These are phyloP conservation scores for Lentinula sp. DNA, from an alignment of 768 basidiomycete genomes.

Conservation along the genomic window DNA sequence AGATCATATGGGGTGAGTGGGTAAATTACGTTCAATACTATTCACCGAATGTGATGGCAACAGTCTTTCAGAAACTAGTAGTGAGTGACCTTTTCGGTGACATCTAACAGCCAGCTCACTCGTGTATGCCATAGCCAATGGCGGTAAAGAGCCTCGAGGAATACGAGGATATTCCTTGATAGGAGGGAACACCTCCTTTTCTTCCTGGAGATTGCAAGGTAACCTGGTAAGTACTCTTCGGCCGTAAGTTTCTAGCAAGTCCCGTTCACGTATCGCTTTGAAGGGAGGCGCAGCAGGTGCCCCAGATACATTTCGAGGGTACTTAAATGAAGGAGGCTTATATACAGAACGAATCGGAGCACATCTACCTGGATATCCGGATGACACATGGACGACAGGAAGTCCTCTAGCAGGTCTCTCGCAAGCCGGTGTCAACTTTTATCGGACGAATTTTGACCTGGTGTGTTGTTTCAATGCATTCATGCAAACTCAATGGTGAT, in stretches of 20 bases:
- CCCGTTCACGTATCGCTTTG: neutral
- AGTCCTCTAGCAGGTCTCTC: constrained; percentile 25
- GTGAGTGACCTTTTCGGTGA: constrained; percentile 15
- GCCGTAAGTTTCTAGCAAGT: neutral
- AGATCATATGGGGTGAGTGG: constrained; percentile 44
- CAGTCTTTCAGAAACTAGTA: constrained; percentile 34
- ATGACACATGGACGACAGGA: constrained; percentile 29
- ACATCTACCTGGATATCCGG: constrained; percentile 42
- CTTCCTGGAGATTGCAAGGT: constrained; percentile 36
- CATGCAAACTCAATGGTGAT: neutral
- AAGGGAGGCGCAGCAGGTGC: constrained; percentile 32
- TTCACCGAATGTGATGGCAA: neutral
- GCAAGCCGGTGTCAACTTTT: constrained; percentile 37
- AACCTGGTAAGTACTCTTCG: constrained; percentile 23
- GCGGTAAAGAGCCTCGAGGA: constrained; percentile 44
- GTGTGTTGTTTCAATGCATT: constrained; percentile 15
- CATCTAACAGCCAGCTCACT: neutral
- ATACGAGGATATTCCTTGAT: constrained; percentile 38
- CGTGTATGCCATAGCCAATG: constrained; percentile 25
- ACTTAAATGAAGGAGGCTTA: constrained; percentile 46
- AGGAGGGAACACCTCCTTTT: constrained; percentile 32
- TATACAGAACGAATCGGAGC: constrained; percentile 45
- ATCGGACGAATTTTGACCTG: constrained; percentile 33
- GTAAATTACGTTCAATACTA: neutral
- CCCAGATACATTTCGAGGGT: constrained; percentile 40